Evolutionary conservation across 192 early-diverging fungal species (phyloP), one percentile per base, ranked within the genome.

Genomic region (Podochytrium sp.): DNA sequence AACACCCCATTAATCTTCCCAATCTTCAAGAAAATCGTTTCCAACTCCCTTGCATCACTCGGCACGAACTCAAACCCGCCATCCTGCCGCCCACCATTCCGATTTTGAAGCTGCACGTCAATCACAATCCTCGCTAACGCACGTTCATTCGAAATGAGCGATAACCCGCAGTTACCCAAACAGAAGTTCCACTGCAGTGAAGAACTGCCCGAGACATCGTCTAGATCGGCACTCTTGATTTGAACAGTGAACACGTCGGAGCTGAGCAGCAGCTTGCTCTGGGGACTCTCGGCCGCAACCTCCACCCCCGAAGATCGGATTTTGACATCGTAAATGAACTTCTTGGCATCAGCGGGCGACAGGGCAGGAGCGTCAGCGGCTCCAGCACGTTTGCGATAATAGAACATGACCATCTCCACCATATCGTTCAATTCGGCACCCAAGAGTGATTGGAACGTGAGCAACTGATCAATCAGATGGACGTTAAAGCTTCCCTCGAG

Each of bases 341-440:
- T 35, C 32, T 50, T 66, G 12, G 62, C 33, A 1, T 29, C 51
- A 68, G 56, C 40, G 18, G 37, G 29, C 27, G 10, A 2, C 6
- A 35, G n/a, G 49, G 76, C 23, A 60, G 58, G 43, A 16, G 1
- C 3, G n/a, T 25, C 6, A 16, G 25, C 12, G 7, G 16, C 40
- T 3, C 43, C 33, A 40, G 34, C 65, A 20, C 60, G 39, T n/a
- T 62, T 18, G 61, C 82, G 76, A 1, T 75, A 62, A 43, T 81
- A 84, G 66, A 90, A 89, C 20, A 76, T 25, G 33, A 91, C 69
- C 6, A 91, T 81, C 39, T 93, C 91, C 14, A 92, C 69, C 32
- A 92, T 71, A 61, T 94, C 93, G 71, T 87, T 94, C 37, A 91
- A 59, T 80, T 94, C 93, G 30, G 80, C 86, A 30, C 90, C 91